Evolutionary conservation across 306 rosid genomes (phyloP).

Genomic region (Carpinus viminea): DNA sequence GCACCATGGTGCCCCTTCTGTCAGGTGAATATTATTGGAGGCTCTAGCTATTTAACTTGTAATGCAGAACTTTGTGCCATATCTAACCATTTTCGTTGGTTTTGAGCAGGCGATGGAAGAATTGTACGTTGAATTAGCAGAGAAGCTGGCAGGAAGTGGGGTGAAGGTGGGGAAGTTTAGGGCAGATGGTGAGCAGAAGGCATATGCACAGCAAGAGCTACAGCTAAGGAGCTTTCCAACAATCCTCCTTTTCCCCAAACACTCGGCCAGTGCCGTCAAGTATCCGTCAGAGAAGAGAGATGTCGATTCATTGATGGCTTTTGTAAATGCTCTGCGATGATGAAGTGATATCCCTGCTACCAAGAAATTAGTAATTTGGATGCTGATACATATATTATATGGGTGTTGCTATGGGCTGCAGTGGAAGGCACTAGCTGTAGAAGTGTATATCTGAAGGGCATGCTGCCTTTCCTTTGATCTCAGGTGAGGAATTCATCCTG

Average conservation of each 20-base stretch:
- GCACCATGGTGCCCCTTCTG: constrained; percentile 95
- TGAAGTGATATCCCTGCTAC: not conserved
- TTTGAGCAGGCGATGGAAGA: constrained; percentile 73
- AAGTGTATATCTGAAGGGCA: not conserved
- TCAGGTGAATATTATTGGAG: constrained; percentile 42
- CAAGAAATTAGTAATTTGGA: not conserved
- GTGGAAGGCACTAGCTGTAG: not conserved
- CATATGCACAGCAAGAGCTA: constrained; percentile 65
- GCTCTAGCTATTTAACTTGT: not conserved
- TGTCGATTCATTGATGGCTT: constrained; percentile 70
- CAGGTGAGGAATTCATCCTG: not conserved
- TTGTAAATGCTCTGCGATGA: constrained; percentile 67
- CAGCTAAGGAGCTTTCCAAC: constrained; percentile 85
- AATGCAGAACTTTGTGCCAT: not conserved
- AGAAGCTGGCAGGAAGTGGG: constrained; percentile 61
- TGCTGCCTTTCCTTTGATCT: not conserved
- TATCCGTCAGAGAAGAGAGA: constrained; percentile 81
- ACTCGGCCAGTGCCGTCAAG: constrained; percentile 65
- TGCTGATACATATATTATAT: not conserved
- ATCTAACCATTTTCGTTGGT: constrained; percentile 3
- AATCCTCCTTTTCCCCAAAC: constrained; percentile 79
- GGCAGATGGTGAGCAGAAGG: constrained; percentile 82
- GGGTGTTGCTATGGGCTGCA: not conserved
- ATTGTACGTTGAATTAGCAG: constrained; percentile 68
- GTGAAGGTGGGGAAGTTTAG: constrained; percentile 84